Conservation (phyloP, 2,329 filamentous ascomycete genomes). For the Alternaria sp. region DNA sequence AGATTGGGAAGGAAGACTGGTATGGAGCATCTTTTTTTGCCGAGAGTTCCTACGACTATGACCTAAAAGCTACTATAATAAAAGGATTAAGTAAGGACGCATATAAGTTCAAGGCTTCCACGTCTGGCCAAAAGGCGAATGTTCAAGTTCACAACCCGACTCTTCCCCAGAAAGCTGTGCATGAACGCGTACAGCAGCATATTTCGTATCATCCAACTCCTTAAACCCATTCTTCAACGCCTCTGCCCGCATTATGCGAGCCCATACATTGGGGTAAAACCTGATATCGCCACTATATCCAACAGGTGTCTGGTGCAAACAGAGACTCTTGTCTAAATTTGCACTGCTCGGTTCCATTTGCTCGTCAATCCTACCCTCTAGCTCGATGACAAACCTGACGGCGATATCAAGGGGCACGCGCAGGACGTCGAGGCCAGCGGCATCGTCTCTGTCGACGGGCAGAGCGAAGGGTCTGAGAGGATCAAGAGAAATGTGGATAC, state of each 20-base stretch:
- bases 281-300: slow-evolving; percentile 8
- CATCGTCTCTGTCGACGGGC: slow-evolving; percentile 16
- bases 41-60: no score
- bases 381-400: not conserved
- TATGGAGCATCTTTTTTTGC: no score
- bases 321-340: slow-evolving; percentile 14
- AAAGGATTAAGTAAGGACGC: no score
- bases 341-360: slow-evolving; percentile 2
- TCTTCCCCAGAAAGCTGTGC: slow-evolving; percentile 13
- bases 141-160: slow-evolving; percentile 1
- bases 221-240: slow-evolving; percentile 11
- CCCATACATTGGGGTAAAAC: slow-evolving; percentile 6
- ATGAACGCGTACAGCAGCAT: slow-evolving; percentile 10
- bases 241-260: slow-evolving; percentile 11
- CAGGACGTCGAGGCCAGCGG: slow-evolving; percentile 15
- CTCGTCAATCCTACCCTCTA: slow-evolving; percentile 10
- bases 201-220: slow-evolving; percentile 9
- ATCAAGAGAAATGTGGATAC: slow-evolving; percentile 11
- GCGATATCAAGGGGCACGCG: slow-evolving; percentile 9
- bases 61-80: no score
- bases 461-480: slow-evolving; percentile 14
- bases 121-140: not conserved
- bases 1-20: no score
- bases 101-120: not conserved
- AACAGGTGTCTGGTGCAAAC: slow-evolving; percentile 4